phyloP scores from a whole-genome alignment of 129 eudicot genomes.

The Tagetes erecta region DNA sequence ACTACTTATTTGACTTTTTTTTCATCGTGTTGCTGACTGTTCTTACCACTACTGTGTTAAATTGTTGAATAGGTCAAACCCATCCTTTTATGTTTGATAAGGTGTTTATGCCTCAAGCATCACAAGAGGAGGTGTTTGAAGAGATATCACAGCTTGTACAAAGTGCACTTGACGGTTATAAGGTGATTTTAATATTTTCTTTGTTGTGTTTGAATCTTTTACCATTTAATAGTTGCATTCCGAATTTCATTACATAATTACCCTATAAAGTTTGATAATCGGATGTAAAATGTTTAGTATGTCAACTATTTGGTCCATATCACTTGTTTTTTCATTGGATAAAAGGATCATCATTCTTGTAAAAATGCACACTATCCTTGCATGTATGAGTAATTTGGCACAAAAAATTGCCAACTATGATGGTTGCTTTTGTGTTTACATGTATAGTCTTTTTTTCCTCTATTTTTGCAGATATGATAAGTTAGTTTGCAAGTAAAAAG shows the following conservation, averaged over 20 bases:
- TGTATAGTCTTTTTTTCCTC: background rate
- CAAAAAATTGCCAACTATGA: background rate
- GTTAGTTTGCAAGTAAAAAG: background rate
- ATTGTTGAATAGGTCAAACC: conserved; percentile 60
- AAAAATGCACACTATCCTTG: background rate
- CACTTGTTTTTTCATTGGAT: background rate
- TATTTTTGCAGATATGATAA: background rate
- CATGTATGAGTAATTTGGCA: background rate
- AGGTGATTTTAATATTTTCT: conserved; percentile 48
- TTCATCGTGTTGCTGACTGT: conserved; percentile 5
- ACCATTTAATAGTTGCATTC: background rate
- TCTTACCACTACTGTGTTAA: conserved; percentile 7
- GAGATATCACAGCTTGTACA: conserved; percentile 96
- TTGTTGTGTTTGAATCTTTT: background rate
- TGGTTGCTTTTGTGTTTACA: background rate
- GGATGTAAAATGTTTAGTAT: background rate
- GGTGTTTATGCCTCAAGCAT: conserved; percentile 81
- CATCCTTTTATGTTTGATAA: conserved; percentile 88
- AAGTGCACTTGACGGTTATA: conserved; percentile 98
- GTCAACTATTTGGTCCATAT: background rate
- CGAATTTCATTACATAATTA: background rate
- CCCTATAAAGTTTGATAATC: background rate
- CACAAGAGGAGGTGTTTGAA: conserved; percentile 86
- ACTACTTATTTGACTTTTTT: background rate
- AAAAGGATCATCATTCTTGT: background rate